Conservation (phyloP, 2,329 filamentous ascomycete genomes). For the Chrysosporium queenslandicum region DNA sequence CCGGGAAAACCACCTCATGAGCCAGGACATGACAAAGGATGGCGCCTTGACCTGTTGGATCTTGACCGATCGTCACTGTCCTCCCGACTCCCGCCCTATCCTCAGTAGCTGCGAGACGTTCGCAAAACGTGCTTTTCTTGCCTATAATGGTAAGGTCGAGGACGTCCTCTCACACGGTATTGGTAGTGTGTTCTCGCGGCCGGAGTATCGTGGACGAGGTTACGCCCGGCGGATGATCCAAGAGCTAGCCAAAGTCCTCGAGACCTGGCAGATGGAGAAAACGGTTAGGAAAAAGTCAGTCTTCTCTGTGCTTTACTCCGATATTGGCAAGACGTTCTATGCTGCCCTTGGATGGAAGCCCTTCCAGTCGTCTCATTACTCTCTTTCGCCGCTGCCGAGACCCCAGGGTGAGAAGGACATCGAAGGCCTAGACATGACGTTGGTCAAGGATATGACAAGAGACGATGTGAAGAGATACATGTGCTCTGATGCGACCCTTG, state of each 20-base stretch:
- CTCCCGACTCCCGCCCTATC: conserved; percentile 36
- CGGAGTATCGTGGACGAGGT: conserved; percentile 56
- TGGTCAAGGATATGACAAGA: conserved; percentile 26
- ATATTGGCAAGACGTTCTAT: conserved; percentile 79
- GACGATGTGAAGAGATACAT: conserved; percentile 36
- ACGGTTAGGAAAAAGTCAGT: conserved; percentile 35
- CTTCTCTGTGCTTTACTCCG: conserved; percentile 76
- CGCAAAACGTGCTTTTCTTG: conserved; percentile 34
- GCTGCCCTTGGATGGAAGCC: conserved; percentile 64
- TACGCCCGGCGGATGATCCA: conserved; percentile 69
- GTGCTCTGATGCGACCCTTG: conserved; percentile 53
- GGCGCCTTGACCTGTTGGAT: conserved; percentile 52
- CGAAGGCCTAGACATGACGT: conserved; percentile 22
- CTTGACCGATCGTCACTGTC: conserved; percentile 41
- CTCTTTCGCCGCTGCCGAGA: conserved; percentile 42
- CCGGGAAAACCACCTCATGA: conserved; percentile 45
- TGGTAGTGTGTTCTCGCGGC: conserved; percentile 67
- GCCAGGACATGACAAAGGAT: conserved; percentile 44
- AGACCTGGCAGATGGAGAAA: conserved; percentile 43
- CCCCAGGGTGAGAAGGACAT: conserved; percentile 18
- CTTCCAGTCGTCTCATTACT: conserved; percentile 62
- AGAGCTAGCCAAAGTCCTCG: conserved; percentile 50
- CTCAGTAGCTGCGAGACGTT: conserved; percentile 51
- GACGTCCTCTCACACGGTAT: conserved; percentile 57
- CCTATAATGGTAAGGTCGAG: conserved; percentile 46